Evolutionary conservation across 148 eudicot genomes (phyloP).

Genomic region (Arbutus unedo): DNA sequence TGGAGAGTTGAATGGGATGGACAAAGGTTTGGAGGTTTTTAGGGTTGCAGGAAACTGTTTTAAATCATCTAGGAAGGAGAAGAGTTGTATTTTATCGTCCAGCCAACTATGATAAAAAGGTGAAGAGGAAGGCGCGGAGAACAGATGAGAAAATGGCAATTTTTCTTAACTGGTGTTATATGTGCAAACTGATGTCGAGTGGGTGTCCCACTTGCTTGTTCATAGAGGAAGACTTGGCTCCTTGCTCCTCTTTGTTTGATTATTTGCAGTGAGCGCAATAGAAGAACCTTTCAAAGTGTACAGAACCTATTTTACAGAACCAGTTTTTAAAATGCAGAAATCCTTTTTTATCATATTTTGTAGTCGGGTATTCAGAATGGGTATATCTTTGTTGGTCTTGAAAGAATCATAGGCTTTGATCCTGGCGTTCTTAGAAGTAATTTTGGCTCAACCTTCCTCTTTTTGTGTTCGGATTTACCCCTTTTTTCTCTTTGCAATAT

Average conservation of each 20-base stretch:
- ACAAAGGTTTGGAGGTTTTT: not conserved
- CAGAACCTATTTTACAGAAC: not conserved
- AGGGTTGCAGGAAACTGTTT: not conserved
- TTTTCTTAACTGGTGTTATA: not conserved
- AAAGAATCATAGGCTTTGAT: not conserved
- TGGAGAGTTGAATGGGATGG: not conserved
- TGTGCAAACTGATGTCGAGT: not conserved
- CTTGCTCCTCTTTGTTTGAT: not conserved
- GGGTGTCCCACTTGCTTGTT: not conserved
- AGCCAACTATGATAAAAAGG: not conserved
- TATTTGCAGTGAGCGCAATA: not conserved
- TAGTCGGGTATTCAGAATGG: not conserved
- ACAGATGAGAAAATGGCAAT: not conserved
- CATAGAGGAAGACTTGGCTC: not conserved
- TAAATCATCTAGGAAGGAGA: not conserved
- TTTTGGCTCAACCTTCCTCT: not conserved
- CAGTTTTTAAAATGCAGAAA: not conserved
- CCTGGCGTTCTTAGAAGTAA: not conserved
- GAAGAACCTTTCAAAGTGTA: not conserved
- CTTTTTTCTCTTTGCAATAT: not conserved
- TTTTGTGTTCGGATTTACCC: not conserved
- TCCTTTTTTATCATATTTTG: not conserved
- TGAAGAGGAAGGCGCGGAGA: not conserved
- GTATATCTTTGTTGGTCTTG: not conserved
- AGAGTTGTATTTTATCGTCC: not conserved